Evolutionary conservation across 2,329 filamentous ascomycete species (phyloP).

Genomic region (Westerdykella aurantiaca): DNA sequence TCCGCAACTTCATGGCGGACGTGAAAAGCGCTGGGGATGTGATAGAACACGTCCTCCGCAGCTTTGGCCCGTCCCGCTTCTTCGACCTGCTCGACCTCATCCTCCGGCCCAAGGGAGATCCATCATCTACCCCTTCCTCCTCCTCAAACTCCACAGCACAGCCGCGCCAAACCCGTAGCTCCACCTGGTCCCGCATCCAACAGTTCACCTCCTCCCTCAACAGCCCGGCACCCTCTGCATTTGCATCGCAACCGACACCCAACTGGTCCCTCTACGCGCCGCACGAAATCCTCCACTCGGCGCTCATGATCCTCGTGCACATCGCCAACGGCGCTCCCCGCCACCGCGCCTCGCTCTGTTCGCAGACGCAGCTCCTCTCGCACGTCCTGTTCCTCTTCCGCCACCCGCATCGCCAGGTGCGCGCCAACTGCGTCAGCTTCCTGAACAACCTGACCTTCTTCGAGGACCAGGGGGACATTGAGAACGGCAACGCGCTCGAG

Average conservation of each 20-base stretch:
- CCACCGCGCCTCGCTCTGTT: constrained; percentile 62
- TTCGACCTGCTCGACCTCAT: constrained; percentile 79
- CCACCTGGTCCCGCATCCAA: constrained; percentile 17
- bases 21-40: constrained; percentile 55
- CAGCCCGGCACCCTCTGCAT: background rate
- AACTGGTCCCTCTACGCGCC: constrained; percentile 32
- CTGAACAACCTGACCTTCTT: constrained; percentile 80
- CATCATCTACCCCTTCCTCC: constrained; percentile 6
- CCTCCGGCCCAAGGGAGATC: constrained; percentile 50
- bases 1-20: constrained; percentile 80
- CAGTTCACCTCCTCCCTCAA: constrained; percentile 7
- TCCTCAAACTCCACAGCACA: background rate
- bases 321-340: constrained; percentile 74
- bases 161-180: constrained; percentile 5
- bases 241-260: constrained; percentile 45
- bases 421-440: constrained; percentile 74
- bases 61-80: constrained; percentile 69
- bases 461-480: constrained; percentile 62
- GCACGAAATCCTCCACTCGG: constrained; percentile 65
- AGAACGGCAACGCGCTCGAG: constrained; percentile 54
- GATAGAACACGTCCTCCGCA: constrained; percentile 76
- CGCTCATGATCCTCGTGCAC: constrained; percentile 79
- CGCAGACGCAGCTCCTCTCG: constrained; percentile 69
- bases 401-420: constrained; percentile 67
- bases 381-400: constrained; percentile 67